phyloP scores from a whole-genome alignment of 352 stramenopile genomes.

The Globisporangium orthogonon region DNA sequence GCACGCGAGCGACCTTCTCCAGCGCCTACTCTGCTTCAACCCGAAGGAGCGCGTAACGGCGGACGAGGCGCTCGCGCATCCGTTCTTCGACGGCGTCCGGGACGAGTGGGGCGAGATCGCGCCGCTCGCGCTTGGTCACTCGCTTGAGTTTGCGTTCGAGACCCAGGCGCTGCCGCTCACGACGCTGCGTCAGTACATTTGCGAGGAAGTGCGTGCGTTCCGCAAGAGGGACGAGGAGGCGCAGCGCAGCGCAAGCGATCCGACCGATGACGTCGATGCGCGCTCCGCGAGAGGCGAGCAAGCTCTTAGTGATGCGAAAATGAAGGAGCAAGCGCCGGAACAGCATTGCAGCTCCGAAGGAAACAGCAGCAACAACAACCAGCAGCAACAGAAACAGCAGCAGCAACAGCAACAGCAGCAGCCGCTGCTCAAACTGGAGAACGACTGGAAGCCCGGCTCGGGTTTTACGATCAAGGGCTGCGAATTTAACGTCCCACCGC shows the following conservation, averaged over 20 bases:
- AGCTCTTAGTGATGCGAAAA: too few species aligned
- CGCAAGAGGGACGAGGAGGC: slow-evolving; percentile 21
- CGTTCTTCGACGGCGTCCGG: slow-evolving; percentile 86
- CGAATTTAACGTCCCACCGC: slow-evolving; percentile 71
- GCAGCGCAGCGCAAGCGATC: neutral
- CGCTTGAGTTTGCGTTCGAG: slow-evolving; percentile 82
- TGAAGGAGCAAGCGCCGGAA: too few species aligned
- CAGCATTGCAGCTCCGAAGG: neutral
- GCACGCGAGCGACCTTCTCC: slow-evolving; percentile 50
- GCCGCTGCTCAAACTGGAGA: slow-evolving; percentile 24
- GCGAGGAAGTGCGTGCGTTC: slow-evolving; percentile 69
- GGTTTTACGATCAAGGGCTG: slow-evolving; percentile 83
- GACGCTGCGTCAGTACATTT: slow-evolving; percentile 75
- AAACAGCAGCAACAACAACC: neutral
- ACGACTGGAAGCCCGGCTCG: slow-evolving; percentile 47
- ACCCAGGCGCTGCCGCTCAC: slow-evolving; percentile 60
- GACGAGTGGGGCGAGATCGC: slow-evolving; percentile 81
- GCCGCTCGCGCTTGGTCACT: slow-evolving; percentile 52
- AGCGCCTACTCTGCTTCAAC: slow-evolving; percentile 63
- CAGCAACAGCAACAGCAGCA: too few species aligned
- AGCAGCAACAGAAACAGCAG: neutral
- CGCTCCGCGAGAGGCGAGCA: neutral
- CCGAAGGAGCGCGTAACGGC: slow-evolving; percentile 44
- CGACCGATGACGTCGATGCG: neutral
- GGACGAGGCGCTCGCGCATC: slow-evolving; percentile 52